These are phyloP conservation scores for Zea luxurians DNA, from an alignment of 176 grass and related monocot genomes.

Conservation along the genomic window DNA sequence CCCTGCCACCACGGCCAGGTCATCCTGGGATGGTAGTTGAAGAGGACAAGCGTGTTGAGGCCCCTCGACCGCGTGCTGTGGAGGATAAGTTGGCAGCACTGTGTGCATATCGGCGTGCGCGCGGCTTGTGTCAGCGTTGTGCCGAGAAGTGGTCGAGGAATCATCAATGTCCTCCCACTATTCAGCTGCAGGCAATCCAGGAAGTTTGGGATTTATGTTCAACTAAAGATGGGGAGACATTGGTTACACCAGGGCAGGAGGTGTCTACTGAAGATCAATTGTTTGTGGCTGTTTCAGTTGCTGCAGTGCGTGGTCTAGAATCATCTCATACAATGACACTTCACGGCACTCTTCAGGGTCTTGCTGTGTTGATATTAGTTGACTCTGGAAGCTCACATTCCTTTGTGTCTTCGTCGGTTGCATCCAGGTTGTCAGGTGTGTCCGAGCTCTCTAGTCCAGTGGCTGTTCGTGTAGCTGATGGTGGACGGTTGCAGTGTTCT, in stretches of 20 bases:
- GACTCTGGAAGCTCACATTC: neutral
- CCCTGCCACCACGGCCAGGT: no score
- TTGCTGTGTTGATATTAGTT: neutral
- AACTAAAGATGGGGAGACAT: neutral
- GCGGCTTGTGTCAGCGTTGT: neutral
- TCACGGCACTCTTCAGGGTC: neutral
- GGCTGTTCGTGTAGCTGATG: no score
- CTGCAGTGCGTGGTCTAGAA: neutral
- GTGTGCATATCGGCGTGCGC: neutral
- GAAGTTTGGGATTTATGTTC: neutral
- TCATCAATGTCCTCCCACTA: neutral
- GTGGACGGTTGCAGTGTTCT: no score
- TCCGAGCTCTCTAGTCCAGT: no score
- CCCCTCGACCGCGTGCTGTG: no score
- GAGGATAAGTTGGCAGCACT: neutral
- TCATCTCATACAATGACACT: neutral
- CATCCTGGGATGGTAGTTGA: no score
- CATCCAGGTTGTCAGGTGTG: no score
- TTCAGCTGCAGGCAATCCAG: neutral
- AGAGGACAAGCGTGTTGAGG: no score
- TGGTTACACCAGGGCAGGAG: no score
- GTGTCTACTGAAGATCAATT: neutral
- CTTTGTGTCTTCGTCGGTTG: no score
- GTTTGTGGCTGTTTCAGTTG: neutral
- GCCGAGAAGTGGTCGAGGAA: neutral